Evolutionary conservation across 2,329 filamentous ascomycete species (phyloP), one percentile per base, ranked within the genome.

Genomic region (Pezicula neosporulosa): DNA sequence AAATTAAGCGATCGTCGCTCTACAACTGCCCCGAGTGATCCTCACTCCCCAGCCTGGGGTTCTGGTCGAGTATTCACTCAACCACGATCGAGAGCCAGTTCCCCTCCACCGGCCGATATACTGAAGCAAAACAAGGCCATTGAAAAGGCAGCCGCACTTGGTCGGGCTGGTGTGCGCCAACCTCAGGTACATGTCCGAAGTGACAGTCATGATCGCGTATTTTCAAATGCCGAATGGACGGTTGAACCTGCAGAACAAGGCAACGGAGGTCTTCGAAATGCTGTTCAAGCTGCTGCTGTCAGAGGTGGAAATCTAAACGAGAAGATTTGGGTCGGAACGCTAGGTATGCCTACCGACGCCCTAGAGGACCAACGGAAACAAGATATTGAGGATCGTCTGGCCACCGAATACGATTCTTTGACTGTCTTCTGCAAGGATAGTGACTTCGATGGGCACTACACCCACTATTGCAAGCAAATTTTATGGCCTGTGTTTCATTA

Each of bases 401-500:
- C 89, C 45, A 87, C 86, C 24, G 89, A 96, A 65, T 86, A 89
- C 67, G 84, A 94, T 60, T 91, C 90, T 62, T 70, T 96, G 58
- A 84, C 88, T 2, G 91, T 97, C 33, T 96, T 87, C 68, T 87
- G 89, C 68, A 88, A 84, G 54, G 93, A 97, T 72, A 90, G 87
- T 66, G 92, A 97, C 69, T 91, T 97, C 66, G 88, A 97, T 63
- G 91, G 92, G 1, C 92, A 96, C 71, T 97, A 97, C 66, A 83
- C 87, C 12, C 92, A 97, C 70, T 97, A 94, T 68, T 97, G 92
- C 84, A 97, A 97, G 74, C 90, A 93, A 65, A 96, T 97, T 50
- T 77, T 97, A 6, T 97, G 93, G 93, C 93, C 93, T 1, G 92
- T 97, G 54, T 96, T 97, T 70, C 92, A 97, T 71, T 97, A 97